phyloP scores from a whole-genome alignment of 805 yeast genomes.

The Candida multigemmis region DNA sequence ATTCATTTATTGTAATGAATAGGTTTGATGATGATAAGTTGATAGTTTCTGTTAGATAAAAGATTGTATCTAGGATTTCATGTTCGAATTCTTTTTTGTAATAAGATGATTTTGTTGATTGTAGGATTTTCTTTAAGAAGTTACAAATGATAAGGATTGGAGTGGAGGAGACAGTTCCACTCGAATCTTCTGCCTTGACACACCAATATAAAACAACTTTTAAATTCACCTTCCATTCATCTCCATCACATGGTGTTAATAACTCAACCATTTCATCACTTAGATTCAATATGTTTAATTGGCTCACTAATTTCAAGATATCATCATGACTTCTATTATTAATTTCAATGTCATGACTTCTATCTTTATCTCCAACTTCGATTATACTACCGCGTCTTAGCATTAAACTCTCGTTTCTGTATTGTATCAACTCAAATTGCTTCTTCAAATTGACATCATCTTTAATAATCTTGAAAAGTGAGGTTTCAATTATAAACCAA shows the following conservation, averaged over 20 bases:
- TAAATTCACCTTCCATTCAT: slow-evolving; percentile 26
- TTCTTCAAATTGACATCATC: slow-evolving; percentile 18
- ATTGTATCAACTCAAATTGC: slow-evolving; percentile 52
- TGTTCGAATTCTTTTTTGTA: slow-evolving; percentile 37
- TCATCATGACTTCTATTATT: slow-evolving; percentile 19
- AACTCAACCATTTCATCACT: slow-evolving; percentile 19
- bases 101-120: slow-evolving; percentile 8
- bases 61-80: slow-evolving; percentile 31
- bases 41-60: slow-evolving; percentile 14
- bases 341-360: slow-evolving; percentile 5
- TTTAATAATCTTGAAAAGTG: slow-evolving; percentile 31
- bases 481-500: slow-evolving; percentile 48
- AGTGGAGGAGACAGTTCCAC: too few species aligned
- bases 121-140: slow-evolving; percentile 33
- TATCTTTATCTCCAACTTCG: slow-evolving; percentile 3
- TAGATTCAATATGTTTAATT: slow-evolving; percentile 24
- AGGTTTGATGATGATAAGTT: slow-evolving; percentile 19
- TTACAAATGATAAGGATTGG: slow-evolving; percentile 34
- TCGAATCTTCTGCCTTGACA: slow-evolving; percentile 19
- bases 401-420: slow-evolving; percentile 65
- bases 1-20: slow-evolving; percentile 42
- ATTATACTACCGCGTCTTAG: too few species aligned
- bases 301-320: slow-evolving; percentile 20
- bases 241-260: slow-evolving; percentile 11
- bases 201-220: slow-evolving; percentile 31